A percentile compares a stretch with the other conserved stretches of the same genome.
Evolutionary conservation across 75 land plant species (phyloP).

Genomic region (Cunninghamia lanceolata): DNA sequence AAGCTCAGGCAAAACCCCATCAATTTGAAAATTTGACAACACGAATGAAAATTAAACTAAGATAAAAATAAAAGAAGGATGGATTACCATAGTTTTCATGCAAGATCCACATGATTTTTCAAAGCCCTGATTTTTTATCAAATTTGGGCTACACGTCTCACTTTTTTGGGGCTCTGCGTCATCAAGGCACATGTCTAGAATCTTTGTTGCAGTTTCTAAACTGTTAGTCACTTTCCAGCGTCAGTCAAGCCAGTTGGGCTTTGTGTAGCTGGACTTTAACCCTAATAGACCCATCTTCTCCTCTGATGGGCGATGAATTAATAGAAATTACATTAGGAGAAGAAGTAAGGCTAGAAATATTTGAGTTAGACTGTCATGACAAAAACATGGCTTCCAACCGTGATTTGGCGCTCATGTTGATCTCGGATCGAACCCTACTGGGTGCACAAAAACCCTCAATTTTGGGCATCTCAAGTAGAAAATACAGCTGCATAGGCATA

Average conservation of each 20-base stretch:
- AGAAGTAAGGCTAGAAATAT: conserved; percentile 23
- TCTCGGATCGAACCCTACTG: too few relatives aligned
- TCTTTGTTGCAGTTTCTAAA: background rate
- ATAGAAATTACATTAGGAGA: background rate
- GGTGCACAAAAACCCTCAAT: background rate
- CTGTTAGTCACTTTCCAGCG: background rate
- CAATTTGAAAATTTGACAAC: too few relatives aligned
- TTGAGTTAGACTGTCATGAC: conserved; percentile 44
- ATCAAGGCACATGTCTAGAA: background rate
- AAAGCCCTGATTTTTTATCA: too few relatives aligned
- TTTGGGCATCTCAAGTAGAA: conserved; percentile 8
- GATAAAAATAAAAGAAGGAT: too few relatives aligned
- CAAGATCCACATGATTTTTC: background rate
- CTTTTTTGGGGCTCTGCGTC: background rate
- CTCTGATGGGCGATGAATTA: background rate
- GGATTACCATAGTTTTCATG: background rate
- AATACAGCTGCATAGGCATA: too few relatives aligned
- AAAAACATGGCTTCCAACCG: conserved; percentile 46
- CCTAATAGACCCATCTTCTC: background rate
- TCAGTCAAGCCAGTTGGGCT: background rate
- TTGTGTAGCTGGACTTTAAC: background rate
- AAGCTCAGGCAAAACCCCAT: too few relatives aligned
- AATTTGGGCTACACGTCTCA: background rate
- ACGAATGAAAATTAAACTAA: too few relatives aligned
- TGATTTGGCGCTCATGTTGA: too few relatives aligned